Evolutionary conservation across 805 yeast species (phyloP), one percentile per base, ranked within the genome.

Genomic region (Metschnikowia hibisci): DNA sequence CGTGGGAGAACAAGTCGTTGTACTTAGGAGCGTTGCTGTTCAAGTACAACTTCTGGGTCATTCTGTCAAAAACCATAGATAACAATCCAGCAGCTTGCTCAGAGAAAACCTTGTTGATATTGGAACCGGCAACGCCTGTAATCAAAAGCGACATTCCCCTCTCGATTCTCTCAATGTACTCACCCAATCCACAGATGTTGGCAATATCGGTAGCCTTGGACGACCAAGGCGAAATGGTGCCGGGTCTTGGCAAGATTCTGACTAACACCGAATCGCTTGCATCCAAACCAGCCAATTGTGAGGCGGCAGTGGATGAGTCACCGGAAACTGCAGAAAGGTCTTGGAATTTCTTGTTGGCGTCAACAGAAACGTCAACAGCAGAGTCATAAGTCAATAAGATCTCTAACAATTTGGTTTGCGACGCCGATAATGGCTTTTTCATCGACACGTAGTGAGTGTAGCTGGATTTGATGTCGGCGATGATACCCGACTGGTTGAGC

Each of bases 171-270:
- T 80, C 87, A 38, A 93, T 73, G 47, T 74, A 77, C 14, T 74
- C 72, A 30, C 73, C 77, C 47, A 93, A 74, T 8, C 96, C 96
- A 68, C 96, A 87, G 44, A 87, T 95, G 44, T 82, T 79, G 41
- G 90, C 78, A 53, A 93, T 93, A 67, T 93, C 91, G 32, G 99
- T 90, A 22, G 99, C 99, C 69, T 93, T 93, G 11, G 98, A 90
- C 8, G 96, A 87, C 99, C 99, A 93, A 27, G 99, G 98, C 20
- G 98, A 90, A 52, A 93, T 91, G 10, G 99, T 93, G 48, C 99
- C 99, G 6, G 89, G 72, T 64, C 98, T 80, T 34, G 99, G 99
- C 41, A 89, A 73, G 41, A 93, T 75, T 61, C 95, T 77, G 36
- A 91, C 67, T 51, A 89, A 67, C 48, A 78, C 76, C 26, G 80